Conservation (phyloP, 139 green algal genomes). For the Auxenochlorella pyrenoidosa region DNA sequence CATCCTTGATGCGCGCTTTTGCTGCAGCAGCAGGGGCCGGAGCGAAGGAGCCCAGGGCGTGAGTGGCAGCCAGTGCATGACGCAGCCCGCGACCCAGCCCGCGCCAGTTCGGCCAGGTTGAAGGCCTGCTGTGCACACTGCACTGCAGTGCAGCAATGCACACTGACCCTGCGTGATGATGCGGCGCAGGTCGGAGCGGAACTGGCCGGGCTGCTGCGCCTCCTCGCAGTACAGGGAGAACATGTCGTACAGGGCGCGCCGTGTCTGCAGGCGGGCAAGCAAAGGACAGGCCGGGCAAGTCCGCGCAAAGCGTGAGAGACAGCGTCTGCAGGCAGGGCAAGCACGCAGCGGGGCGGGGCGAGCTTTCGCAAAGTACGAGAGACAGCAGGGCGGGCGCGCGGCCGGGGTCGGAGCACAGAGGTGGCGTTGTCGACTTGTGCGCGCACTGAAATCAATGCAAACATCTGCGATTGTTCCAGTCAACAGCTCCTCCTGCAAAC, state of each 20-base stretch:
- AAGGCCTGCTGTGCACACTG: not conserved
- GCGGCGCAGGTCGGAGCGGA: constrained; percentile 23
- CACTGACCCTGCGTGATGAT: constrained; percentile 28
- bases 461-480: too few relatives aligned
- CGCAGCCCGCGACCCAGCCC: too few relatives aligned
- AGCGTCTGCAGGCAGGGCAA: not conserved
- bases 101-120: too few relatives aligned
- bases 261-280: constrained; percentile 9
- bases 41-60: not conserved
- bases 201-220: constrained; percentile 38
- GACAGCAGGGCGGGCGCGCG: too few relatives aligned
- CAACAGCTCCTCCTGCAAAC: too few relatives aligned
- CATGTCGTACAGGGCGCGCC: constrained; percentile 65
- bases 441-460: too few relatives aligned
- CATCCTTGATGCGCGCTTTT: constrained; percentile 60
- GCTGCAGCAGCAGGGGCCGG: not conserved
- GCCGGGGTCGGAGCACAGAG: too few relatives aligned
- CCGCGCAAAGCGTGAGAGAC: not conserved
- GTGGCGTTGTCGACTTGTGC: too few relatives aligned
- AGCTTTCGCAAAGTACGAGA: too few relatives aligned
- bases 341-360: too few relatives aligned
- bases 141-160: too few relatives aligned
- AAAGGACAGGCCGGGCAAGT: not conserved
- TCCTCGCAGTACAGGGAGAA: constrained; percentile 70
- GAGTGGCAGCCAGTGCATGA: not conserved